phyloP scores from a whole-genome alignment of 2,329 filamentous ascomycete species.

The Talaromyces sp. region DNA sequence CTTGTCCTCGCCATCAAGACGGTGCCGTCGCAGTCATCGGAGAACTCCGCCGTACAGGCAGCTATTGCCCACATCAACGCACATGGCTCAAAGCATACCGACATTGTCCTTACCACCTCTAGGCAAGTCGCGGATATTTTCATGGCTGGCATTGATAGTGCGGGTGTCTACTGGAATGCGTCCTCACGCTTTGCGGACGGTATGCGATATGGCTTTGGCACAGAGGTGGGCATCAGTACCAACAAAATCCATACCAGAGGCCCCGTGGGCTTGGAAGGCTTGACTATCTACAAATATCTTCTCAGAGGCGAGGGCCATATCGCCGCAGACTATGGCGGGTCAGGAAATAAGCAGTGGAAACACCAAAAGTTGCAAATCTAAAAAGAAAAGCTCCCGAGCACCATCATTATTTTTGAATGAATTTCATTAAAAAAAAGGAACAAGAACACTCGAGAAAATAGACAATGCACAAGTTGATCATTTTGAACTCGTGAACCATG shows the following conservation, averaged over 20 bases:
- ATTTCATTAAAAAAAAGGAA: constrained; percentile 14
- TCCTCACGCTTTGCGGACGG: constrained; percentile 93
- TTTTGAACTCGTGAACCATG: constrained; percentile 11
- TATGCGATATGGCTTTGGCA: constrained; percentile 96
- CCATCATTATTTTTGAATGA: constrained; percentile 11
- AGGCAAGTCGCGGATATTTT: constrained; percentile 69
- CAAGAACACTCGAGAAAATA: constrained; percentile 14
- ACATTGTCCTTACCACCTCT: constrained; percentile 76
- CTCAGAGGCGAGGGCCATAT: constrained; percentile 78
- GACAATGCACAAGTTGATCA: constrained; percentile 15
- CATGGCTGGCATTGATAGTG: constrained; percentile 79
- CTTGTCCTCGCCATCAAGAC: constrained; percentile 80
- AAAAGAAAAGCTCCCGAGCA: not conserved
- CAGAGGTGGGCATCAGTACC: constrained; percentile 96
- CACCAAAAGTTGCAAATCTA: constrained; percentile 48
- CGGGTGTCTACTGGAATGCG: constrained; percentile 95
- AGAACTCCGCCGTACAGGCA: constrained; percentile 51
- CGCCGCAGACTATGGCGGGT: constrained; percentile 65
- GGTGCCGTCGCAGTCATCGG: constrained; percentile 48
- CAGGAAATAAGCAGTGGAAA: constrained; percentile 54
- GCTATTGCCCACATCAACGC: constrained; percentile 87
- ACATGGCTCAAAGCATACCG: constrained; percentile 91
- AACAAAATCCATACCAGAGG: constrained; percentile 97
- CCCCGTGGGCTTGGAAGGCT: constrained; percentile 85
- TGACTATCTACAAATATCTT: constrained; percentile 98